phyloP scores from a whole-genome alignment of 441 rosid genomes.

The Erysimum pusillum region DNA sequence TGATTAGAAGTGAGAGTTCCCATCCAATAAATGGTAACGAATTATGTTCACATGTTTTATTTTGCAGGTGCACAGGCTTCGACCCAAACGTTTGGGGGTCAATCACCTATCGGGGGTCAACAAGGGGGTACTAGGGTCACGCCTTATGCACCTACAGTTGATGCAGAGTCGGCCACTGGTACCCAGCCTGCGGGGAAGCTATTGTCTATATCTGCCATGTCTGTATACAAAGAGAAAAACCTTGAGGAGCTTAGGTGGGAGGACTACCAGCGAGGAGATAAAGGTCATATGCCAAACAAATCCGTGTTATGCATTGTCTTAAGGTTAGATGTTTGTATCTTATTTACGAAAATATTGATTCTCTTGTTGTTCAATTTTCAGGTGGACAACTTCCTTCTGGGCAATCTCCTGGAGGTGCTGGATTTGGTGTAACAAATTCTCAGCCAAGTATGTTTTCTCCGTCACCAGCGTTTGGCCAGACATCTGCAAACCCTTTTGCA shows the following conservation, averaged over 20 bases:
- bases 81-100: constrained; percentile 68
- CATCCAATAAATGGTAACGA: neutral
- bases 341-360: constrained; percentile 17
- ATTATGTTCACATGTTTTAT: constrained; percentile 33
- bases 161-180: constrained; percentile 62
- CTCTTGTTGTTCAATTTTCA: constrained; percentile 48
- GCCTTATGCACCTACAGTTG: constrained; percentile 72
- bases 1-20: neutral
- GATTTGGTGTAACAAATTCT: constrained; percentile 56
- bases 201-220: constrained; percentile 89
- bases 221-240: constrained; percentile 75
- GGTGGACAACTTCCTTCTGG: constrained; percentile 79
- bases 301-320: constrained; percentile 6
- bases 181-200: constrained; percentile 75
- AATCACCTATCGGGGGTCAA: constrained; percentile 70
- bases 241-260: constrained; percentile 98
- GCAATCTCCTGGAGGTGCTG: constrained; percentile 63
- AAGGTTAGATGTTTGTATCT: constrained; percentile 25
- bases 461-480: constrained; percentile 55
- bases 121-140: constrained; percentile 85
- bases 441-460: constrained; percentile 63
- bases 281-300: constrained; percentile 62
- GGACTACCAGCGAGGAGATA: constrained; percentile 93
- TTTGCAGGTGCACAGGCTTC: constrained; percentile 73
- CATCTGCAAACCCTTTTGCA: constrained; percentile 66